Evolutionary conservation across 106 monocot genomes (phyloP).

Genomic region (Allium cepa): DNA sequence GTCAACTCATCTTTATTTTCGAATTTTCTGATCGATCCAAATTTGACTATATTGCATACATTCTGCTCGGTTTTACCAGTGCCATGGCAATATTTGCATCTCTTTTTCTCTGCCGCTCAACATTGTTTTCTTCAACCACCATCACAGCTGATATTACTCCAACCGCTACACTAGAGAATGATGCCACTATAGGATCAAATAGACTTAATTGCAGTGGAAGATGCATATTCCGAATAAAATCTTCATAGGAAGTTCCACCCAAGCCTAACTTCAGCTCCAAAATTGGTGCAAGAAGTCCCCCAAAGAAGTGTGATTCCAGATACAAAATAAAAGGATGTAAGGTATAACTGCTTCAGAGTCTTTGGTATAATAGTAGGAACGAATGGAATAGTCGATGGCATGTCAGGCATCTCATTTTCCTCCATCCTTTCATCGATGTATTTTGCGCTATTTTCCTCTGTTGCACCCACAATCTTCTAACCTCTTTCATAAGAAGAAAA

Average conservation of each 20-base stretch:
- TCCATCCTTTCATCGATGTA: constrained; percentile 27
- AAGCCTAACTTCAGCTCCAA: constrained; percentile 86
- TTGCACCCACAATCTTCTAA: constrained; percentile 85
- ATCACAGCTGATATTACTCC: constrained; percentile 93
- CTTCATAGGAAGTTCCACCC: constrained; percentile 95
- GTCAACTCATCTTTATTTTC: too few relatives aligned
- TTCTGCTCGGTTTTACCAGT: too few relatives aligned
- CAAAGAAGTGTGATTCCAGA: constrained; percentile 76
- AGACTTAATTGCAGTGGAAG: constrained; percentile 91
- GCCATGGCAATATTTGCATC: constrained; percentile 92
- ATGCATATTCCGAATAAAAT: constrained; percentile 87
- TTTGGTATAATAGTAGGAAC: constrained; percentile 60
- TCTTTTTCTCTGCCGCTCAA: constrained; percentile 81
- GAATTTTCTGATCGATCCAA: too few relatives aligned
- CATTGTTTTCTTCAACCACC: constrained; percentile 85
- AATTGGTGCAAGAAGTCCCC: constrained; percentile 73
- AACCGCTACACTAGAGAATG: constrained; percentile 89
- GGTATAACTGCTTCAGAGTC: constrained; percentile 75
- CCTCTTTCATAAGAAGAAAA: constrained; percentile 98
- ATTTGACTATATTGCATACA: too few relatives aligned
- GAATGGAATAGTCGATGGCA: constrained; percentile 91
- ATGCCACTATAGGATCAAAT: constrained; percentile 91
- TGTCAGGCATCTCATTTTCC: constrained; percentile 93
- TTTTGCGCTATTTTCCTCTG: constrained; percentile 59
- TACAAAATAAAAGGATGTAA: constrained; percentile 66